Base-by-base conservation (phyloP, 2,329 filamentous ascomycete species). In the Lachnum nothofagi region DNA sequence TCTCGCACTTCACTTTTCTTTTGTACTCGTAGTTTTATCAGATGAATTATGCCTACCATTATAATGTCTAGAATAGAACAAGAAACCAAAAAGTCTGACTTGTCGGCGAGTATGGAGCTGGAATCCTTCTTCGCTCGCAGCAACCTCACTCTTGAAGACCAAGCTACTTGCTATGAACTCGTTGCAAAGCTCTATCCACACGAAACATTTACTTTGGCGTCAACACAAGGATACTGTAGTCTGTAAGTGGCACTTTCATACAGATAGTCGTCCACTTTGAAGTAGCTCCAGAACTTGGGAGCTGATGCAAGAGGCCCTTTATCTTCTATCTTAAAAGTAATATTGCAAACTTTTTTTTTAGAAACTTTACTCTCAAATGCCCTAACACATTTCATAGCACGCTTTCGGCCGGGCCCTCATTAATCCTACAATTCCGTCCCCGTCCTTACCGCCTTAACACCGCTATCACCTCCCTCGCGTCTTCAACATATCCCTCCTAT, bases 181-280 rank as follows among this genome's bases (percentile, higher is more conserved):
- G 63, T 67, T 12, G 51, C 48, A 33, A 44, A 59, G 14, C 57
- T 54, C 0, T 73, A 70, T 42, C 64, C 68, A 0, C 52, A 51
- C 4, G 43, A 50, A n/a, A 44, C 56, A 3, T 59, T 72, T 22
- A 52, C 56, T 3, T 64, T 69, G 2, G 64, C 65, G 6, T 56
- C 65, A 5, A 65, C 65, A 4, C 76, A 78, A 54, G 76, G 75
- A 16, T 76, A 74, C 52, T 79, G 76, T 54, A 78, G 75, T 2
- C 72, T 77, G 55, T n/a, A n/a, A n/a, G n/a, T n/a, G n/a, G n/a
- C n/a, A n/a, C n/a, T n/a, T n/a, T n/a, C n/a, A n/a, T n/a, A n/a
- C n/a, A n/a, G n/a, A n/a, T n/a, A n/a, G n/a, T n/a, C n/a, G n/a
- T n/a, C n/a, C n/a, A n/a, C n/a, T n/a, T n/a, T n/a, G n/a, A n/a